These are phyloP conservation scores for Cladophialophora immunda DNA, from an alignment of 2,329 filamentous ascomycete genomes.

Conservation along the genomic window DNA sequence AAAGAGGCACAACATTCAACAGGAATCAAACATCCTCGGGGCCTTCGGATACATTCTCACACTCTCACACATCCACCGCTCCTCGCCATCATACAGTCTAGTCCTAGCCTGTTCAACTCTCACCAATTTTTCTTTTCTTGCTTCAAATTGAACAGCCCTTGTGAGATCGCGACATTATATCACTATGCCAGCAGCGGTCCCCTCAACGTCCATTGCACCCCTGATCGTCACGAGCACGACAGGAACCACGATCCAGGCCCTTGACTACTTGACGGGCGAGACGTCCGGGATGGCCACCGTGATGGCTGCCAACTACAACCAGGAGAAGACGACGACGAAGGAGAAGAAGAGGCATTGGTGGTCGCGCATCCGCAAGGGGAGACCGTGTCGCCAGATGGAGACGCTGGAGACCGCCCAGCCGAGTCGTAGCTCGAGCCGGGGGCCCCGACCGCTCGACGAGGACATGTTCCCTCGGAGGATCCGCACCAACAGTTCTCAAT, in stretches of 20 bases:
- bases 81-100: background rate
- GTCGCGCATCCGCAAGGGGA: background rate
- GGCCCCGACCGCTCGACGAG: background rate
- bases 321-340: background rate
- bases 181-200: conserved; percentile 8
- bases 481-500: background rate
- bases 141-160: background rate
- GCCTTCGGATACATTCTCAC: background rate
- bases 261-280: background rate
- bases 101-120: background rate
- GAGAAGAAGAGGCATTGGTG: conserved; percentile 11
- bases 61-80: background rate
- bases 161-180: background rate
- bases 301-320: background rate
- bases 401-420: background rate
- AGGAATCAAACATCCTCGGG: background rate
- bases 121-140: background rate
- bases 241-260: conserved; percentile 1
- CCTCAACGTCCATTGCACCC: background rate
- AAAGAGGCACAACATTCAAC: background rate
- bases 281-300: background rate
- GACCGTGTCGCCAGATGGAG: background rate
- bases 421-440: background rate
- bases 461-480: background rate
- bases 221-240: conserved; percentile 5